Conservation (phyloP, 768 basidiomycete species). For the Lyophyllum shimeji region DNA sequence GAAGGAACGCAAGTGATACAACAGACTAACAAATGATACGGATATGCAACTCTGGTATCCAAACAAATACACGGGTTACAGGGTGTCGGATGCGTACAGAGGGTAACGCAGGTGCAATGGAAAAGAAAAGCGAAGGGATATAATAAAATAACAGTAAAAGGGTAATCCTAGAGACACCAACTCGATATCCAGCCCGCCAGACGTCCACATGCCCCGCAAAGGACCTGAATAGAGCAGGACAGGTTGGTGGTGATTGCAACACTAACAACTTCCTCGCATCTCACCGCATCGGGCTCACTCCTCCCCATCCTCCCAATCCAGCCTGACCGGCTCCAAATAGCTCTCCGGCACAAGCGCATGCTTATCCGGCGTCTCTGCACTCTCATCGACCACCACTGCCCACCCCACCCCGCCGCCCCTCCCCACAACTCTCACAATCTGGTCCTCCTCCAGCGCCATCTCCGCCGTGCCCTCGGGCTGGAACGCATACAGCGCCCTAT, state of each 20-base stretch:
- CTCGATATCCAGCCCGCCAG: neutral
- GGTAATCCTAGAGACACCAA: neutral
- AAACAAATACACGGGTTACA: neutral
- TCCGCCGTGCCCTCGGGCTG: conserved; percentile 81
- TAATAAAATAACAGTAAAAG: neutral
- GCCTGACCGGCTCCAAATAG: conserved; percentile 61
- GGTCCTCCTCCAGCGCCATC: conserved; percentile 78
- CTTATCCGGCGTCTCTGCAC: conserved; percentile 17
- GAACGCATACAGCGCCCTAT: conserved; percentile 77
- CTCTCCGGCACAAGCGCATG: conserved; percentile 82
- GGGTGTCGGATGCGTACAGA: neutral
- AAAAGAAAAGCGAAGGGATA: neutral
- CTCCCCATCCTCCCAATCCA: conserved; percentile 37
- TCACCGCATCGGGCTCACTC: neutral
- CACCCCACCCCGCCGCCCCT: conserved; percentile 79
- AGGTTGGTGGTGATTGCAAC: too few relatives aligned
- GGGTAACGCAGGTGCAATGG: too few relatives aligned
- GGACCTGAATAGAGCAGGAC: neutral
- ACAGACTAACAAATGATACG: neutral
- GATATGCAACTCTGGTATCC: conserved; percentile 1
- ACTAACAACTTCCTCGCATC: neutral
- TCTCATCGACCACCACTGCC: conserved; percentile 62
- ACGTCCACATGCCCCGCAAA: neutral
- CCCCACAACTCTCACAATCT: conserved; percentile 71
- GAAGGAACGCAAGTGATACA: neutral